Evolutionary conservation across 495 filamentous ascomycete genomes (phyloP).

Genomic region (Xylaria cubensis): DNA sequence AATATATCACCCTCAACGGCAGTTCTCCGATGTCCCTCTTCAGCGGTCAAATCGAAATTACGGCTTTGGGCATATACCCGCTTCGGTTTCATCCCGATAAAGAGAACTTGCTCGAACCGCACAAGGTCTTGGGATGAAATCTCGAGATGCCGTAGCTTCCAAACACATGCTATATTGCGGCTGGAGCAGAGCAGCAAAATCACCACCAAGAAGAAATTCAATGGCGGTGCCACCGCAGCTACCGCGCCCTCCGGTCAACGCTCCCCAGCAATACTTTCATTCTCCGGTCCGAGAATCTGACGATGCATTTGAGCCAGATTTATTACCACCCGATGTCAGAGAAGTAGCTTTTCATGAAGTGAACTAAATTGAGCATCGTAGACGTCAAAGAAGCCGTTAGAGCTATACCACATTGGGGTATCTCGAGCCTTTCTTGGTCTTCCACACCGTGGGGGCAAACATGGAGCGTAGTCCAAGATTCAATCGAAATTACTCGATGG

Average conservation of each 20-base stretch:
- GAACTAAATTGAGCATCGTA: neutral
- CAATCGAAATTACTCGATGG: neutral
- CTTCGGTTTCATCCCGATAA: neutral
- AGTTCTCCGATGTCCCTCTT: neutral
- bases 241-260: neutral
- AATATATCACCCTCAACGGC: neutral
- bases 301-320: neutral
- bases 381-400: neutral
- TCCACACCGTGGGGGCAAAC: neutral
- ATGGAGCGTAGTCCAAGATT: neutral
- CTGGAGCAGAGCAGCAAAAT: neutral
- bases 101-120: neutral
- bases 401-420: neutral
- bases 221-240: too few species aligned
- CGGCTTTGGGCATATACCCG: neutral
- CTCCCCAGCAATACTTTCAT: neutral
- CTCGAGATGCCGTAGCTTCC: neutral
- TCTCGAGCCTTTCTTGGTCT: neutral
- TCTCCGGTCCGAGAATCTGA: neutral
- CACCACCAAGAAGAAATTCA: too few species aligned
- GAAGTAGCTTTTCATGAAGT: neutral
- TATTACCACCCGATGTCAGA: neutral
- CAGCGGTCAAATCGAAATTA: neutral
- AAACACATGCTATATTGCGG: slow-evolving; percentile 6
- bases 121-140: neutral